Evolutionary conservation across 176 grass and related monocot genomes (phyloP).

Genomic region (Miscanthus lutarioriparius): DNA sequence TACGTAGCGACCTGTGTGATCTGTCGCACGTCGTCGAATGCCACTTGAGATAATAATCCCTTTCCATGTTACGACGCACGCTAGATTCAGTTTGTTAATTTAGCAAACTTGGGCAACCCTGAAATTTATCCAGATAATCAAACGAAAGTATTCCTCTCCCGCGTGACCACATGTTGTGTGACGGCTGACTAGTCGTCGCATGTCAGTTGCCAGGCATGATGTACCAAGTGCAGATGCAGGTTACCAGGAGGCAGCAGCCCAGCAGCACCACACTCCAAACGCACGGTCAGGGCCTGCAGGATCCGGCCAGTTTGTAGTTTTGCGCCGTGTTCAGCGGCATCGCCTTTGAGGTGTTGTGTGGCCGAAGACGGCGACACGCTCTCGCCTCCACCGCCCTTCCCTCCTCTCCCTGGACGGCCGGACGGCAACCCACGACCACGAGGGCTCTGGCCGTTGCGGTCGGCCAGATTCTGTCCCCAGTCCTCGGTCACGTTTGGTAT

Average conservation of each 20-base stretch:
- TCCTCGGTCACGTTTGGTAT: too few species aligned
- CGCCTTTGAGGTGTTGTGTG: neutral
- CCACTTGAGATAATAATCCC: too few species aligned
- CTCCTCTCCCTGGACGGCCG: neutral
- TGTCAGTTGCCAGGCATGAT: neutral
- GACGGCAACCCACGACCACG: neutral
- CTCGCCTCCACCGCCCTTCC: neutral
- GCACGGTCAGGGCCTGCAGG: neutral
- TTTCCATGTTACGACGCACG: too few species aligned
- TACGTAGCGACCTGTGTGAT: too few species aligned
- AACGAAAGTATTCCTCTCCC: neutral
- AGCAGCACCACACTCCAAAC: constrained; percentile 1
- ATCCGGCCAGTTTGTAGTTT: neutral
- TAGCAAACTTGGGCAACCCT: too few species aligned
- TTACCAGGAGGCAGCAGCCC: neutral
- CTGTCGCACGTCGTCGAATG: too few species aligned
- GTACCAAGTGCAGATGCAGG: neutral
- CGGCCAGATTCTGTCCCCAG: neutral
- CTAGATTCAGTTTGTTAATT: neutral
- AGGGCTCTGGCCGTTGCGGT: neutral
- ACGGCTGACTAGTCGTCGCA: neutral
- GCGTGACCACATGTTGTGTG: neutral
- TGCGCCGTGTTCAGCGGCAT: constrained; percentile 11
- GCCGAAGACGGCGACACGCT: constrained; percentile 24
- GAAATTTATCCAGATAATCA: too few species aligned